Evolutionary conservation across 2,329 filamentous ascomycete species (phyloP).

Genomic region (Colletotrichum limetticola): DNA sequence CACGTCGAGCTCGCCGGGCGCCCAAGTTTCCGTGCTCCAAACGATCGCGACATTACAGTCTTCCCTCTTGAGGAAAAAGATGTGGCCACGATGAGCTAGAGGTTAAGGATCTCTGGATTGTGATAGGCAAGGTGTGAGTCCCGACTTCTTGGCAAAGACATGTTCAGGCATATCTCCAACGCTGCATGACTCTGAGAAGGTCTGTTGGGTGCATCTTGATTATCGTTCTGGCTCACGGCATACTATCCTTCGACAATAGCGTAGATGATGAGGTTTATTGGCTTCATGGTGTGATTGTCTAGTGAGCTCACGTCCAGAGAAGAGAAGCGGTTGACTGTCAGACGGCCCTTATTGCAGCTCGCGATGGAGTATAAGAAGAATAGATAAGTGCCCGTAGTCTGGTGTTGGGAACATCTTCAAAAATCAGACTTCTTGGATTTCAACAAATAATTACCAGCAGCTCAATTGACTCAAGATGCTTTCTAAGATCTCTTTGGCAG

Average conservation of each 20-base stretch:
- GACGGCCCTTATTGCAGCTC: neutral
- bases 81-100: neutral
- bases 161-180: neutral
- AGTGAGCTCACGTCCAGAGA: neutral
- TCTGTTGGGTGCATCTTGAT: neutral
- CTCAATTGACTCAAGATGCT: neutral
- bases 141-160: neutral
- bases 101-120: neutral
- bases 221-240: no score
- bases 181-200: neutral
- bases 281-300: slow-evolving; percentile 14
- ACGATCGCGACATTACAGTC: neutral
- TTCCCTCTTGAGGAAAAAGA: neutral
- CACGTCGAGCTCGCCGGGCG: neutral
- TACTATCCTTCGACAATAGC: neutral
- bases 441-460: neutral
- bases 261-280: neutral
- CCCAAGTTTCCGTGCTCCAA: neutral
- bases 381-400: neutral
- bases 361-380: neutral
- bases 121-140: neutral
- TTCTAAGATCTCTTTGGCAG: neutral
- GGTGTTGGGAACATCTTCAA: neutral
- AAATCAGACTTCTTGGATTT: neutral
- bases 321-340: neutral